Evolutionary conservation across 2,329 filamentous ascomycete species (phyloP).

Genomic region (Grosmannia huntii): DNA sequence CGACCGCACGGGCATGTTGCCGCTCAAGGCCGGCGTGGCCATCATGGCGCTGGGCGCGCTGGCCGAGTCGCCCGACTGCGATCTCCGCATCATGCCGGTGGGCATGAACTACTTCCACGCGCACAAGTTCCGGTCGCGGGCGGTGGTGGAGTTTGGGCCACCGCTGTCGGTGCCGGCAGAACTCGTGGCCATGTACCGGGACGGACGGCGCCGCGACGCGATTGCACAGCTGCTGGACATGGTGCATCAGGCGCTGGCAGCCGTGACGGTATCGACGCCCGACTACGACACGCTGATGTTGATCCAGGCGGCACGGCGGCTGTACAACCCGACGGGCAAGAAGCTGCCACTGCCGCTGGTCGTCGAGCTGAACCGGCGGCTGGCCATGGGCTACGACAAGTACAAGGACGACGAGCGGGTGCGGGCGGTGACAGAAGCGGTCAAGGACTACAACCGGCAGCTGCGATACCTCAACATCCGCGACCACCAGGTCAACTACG

Average conservation of each 20-base stretch:
- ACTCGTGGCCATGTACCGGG: slow-evolving; percentile 74
- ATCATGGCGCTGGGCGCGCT: slow-evolving; percentile 94
- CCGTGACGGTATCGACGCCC: slow-evolving; percentile 83
- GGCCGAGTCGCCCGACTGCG: slow-evolving; percentile 72
- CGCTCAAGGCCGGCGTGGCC: slow-evolving; percentile 89
- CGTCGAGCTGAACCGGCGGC: slow-evolving; percentile 82
- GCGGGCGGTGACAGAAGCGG: slow-evolving; percentile 57
- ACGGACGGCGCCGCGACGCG: slow-evolving; percentile 71
- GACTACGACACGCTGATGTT: slow-evolving; percentile 96
- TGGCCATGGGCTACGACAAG: slow-evolving; percentile 81
- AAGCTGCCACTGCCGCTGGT: slow-evolving; percentile 86
- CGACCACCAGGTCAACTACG: slow-evolving; percentile 91
- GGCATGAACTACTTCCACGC: slow-evolving; percentile 99
- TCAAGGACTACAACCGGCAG: slow-evolving; percentile 77
- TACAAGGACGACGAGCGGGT: slow-evolving; percentile 89
- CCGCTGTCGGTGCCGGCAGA: slow-evolving; percentile 76
- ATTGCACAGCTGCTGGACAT: slow-evolving; percentile 76
- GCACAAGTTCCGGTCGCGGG: slow-evolving; percentile 93
- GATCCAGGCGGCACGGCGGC: slow-evolving; percentile 81
- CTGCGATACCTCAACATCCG: slow-evolving; percentile 76
- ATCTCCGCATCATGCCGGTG: slow-evolving; percentile 86
- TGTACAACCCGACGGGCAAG: slow-evolving; percentile 91
- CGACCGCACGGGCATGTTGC: slow-evolving; percentile 80
- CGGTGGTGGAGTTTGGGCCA: slow-evolving; percentile 87
- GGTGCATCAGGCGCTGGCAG: slow-evolving; percentile 70